phyloP scores from a whole-genome alignment of 73 alveolate genomes.

The Stentor roeselii region DNA sequence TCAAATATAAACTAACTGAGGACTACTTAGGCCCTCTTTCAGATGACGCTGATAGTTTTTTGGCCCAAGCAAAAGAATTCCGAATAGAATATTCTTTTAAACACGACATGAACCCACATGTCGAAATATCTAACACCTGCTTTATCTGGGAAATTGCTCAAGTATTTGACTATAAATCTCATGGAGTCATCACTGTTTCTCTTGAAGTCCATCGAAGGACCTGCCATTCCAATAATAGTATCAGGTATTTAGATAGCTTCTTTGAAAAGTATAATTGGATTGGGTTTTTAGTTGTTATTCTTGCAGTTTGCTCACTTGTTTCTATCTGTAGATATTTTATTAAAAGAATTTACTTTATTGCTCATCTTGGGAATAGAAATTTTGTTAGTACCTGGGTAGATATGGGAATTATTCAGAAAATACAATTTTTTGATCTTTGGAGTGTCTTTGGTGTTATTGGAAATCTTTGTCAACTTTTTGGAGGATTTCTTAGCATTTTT shows the following conservation, averaged over 20 bases:
- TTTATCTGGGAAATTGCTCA: not conserved
- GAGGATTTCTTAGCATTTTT: not conserved
- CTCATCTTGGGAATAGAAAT: not conserved
- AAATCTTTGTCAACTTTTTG: constrained; percentile 2
- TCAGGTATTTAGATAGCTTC: not conserved
- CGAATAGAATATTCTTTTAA: not conserved
- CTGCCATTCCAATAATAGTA: constrained; percentile 2
- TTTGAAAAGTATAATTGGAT: not conserved
- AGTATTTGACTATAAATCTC: not conserved
- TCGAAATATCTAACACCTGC: not conserved
- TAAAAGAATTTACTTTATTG: not conserved
- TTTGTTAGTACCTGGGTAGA: constrained; percentile 9
- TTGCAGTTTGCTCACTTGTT: not conserved
- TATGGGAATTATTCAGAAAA: not conserved
- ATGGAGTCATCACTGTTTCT: not conserved
- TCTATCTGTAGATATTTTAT: not conserved
- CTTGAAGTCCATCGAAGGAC: not conserved
- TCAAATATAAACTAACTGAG: not conserved
- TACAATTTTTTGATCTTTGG: constrained; percentile 12
- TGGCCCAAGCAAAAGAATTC: not conserved
- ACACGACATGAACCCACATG: not conserved
- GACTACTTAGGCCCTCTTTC: not conserved
- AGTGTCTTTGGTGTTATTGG: not conserved
- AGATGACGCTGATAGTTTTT: not conserved
- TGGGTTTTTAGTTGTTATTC: not conserved